phyloP scores from a whole-genome alignment of 2,329 filamentous ascomycete genomes.

The Fusarium goolgardi region DNA sequence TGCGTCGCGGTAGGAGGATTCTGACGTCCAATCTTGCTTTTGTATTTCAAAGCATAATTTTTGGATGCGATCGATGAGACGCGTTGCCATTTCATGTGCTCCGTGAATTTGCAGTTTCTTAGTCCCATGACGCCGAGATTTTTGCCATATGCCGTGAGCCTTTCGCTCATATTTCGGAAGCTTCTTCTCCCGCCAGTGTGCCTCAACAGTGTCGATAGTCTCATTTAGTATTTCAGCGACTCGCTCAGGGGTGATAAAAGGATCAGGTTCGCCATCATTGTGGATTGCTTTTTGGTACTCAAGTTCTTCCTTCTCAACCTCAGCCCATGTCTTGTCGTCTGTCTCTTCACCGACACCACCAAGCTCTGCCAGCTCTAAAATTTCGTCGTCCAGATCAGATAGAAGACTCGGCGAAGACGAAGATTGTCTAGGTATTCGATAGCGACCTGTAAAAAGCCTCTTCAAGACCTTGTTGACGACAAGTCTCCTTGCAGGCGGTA shows the following conservation, averaged over 20 bases:
- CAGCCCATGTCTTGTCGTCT: slow-evolving; percentile 69
- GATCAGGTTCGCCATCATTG: slow-evolving; percentile 1
- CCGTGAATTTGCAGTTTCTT: slow-evolving; percentile 55
- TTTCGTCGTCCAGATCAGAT: slow-evolving; percentile 15
- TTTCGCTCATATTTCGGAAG: slow-evolving; percentile 65
- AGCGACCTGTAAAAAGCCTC: slow-evolving; percentile 53
- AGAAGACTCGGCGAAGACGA: slow-evolving; percentile 25
- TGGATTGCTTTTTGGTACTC: slow-evolving; percentile 24
- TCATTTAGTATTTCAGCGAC: slow-evolving; percentile 30
- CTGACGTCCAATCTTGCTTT: slow-evolving; percentile 63
- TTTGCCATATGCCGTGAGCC: slow-evolving; percentile 71
- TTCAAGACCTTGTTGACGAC: slow-evolving; percentile 58
- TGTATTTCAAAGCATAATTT: slow-evolving; percentile 66
- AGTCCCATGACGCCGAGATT: slow-evolving; percentile 59
- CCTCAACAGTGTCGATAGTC: slow-evolving; percentile 62
- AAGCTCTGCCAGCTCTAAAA: slow-evolving; percentile 35
- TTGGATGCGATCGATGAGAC: slow-evolving; percentile 64
- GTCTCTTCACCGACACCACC: slow-evolving; percentile 42
- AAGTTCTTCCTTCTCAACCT: slow-evolving; percentile 63
- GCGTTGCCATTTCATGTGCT: slow-evolving; percentile 57
- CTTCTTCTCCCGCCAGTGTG: slow-evolving; percentile 69
- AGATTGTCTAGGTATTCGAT: slow-evolving; percentile 22
- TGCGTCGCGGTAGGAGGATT: slow-evolving; percentile 64
- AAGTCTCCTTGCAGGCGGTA: slow-evolving; percentile 58
- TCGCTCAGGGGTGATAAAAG: slow-evolving; percentile 54